Evolutionary conservation across 1,284 basidiomycete genomes (phyloP).

Genomic region (Cryptococcus sp.): DNA sequence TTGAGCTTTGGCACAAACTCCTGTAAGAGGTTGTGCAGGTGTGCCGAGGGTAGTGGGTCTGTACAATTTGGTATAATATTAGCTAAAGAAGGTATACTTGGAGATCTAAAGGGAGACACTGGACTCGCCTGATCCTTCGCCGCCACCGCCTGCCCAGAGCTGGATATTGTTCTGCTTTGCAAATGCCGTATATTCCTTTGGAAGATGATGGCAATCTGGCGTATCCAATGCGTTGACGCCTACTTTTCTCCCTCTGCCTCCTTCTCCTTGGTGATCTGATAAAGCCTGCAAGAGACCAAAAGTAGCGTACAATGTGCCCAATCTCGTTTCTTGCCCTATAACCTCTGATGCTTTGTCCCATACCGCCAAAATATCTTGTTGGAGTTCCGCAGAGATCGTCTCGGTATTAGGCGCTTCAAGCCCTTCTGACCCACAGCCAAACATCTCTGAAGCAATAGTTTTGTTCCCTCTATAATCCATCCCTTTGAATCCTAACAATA

Average conservation of each 20-base stretch:
- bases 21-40: constrained; percentile 50
- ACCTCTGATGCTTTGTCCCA: constrained; percentile 18
- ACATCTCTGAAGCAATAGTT: constrained; percentile 23
- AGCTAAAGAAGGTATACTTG: not conserved
- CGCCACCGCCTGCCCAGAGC: constrained; percentile 51
- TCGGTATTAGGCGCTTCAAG: constrained; percentile 16
- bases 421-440: constrained; percentile 29
- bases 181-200: constrained; percentile 41
- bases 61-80: not conserved
- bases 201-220: constrained; percentile 50
- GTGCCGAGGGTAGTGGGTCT: constrained; percentile 49
- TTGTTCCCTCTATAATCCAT: constrained; percentile 44
- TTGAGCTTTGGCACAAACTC: constrained; percentile 39
- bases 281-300: constrained; percentile 29
- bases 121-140: constrained; percentile 46
- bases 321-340: constrained; percentile 7
- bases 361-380: constrained; percentile 20
- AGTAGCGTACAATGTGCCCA: constrained; percentile 38
- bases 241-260: not conserved
- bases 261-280: constrained; percentile 9
- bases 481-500: constrained; percentile 46
- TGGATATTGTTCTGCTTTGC: constrained; percentile 41
- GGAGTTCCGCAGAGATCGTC: constrained; percentile 13
- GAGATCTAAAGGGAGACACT: not conserved
- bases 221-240: constrained; percentile 48